Conservation (phyloP, 2,329 filamentous ascomycete genomes). For the Cladosporium halotolerans region DNA sequence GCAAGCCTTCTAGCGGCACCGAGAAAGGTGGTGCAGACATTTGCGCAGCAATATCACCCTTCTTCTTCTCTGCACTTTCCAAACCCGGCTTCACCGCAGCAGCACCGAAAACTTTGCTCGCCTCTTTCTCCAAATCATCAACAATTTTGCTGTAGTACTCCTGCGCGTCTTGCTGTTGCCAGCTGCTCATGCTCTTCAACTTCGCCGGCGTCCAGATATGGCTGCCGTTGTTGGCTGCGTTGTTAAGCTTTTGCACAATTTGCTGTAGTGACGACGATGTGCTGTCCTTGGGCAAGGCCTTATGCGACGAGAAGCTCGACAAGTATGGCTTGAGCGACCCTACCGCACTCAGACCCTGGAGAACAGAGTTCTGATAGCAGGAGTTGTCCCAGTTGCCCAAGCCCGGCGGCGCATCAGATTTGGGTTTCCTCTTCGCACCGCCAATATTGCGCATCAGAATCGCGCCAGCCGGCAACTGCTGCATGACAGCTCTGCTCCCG, state of each 20-base stretch:
- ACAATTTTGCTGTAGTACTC: conserved; percentile 87
- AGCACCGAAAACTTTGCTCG: conserved; percentile 30
- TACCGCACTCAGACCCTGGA: conserved; percentile 65
- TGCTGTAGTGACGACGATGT: conserved; percentile 49
- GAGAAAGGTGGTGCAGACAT: conserved; percentile 1
- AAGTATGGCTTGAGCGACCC: conserved; percentile 64
- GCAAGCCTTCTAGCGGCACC: conserved; percentile 80
- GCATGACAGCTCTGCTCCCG: conserved; percentile 32
- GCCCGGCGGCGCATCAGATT: conserved; percentile 47
- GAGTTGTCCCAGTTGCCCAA: conserved; percentile 91
- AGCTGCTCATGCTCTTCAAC: conserved; percentile 88
- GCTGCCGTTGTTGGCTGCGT: conserved; percentile 62
- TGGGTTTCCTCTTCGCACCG: conserved; percentile 16
- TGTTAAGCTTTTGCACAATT: conserved; percentile 65
- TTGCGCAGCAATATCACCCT: conserved; percentile 32
- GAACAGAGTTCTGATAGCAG: conserved; percentile 94
- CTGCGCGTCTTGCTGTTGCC: conserved; percentile 94
- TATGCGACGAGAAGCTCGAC: not conserved
- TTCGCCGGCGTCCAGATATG: conserved; percentile 75
- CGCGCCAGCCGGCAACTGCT: conserved; percentile 29
- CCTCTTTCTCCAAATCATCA: conserved; percentile 54
- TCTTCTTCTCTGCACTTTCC: conserved; percentile 18
- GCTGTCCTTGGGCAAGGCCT: conserved; percentile 11
- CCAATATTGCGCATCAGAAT: conserved; percentile 28
- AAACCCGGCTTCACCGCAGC: conserved; percentile 20